phyloP scores from a whole-genome alignment of 352 stramenopile genomes.

The Phytophthora palmivora region DNA sequence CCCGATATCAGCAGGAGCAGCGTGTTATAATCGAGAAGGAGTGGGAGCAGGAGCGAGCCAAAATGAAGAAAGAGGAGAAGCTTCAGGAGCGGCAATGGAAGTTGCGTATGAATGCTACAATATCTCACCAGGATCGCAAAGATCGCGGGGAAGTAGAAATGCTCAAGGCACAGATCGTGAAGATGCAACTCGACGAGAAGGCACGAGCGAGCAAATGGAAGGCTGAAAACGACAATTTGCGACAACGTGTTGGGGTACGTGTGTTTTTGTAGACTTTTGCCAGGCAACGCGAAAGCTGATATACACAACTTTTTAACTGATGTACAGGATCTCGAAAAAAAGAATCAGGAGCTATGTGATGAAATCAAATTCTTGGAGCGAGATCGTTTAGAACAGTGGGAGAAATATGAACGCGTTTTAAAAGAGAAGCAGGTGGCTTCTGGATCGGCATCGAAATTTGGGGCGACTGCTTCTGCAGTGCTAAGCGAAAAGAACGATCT shows the following conservation, averaged over 20 bases:
- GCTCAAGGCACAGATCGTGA: constrained; percentile 86
- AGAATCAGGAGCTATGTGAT: constrained; percentile 73
- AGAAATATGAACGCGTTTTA: constrained; percentile 62
- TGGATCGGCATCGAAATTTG: constrained; percentile 3
- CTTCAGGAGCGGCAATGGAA: constrained; percentile 80
- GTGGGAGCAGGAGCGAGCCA: constrained; percentile 68
- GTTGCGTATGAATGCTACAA: constrained; percentile 61
- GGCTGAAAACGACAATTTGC: constrained; percentile 65
- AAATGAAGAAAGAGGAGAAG: constrained; percentile 80
- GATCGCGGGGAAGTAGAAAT: constrained; percentile 72
- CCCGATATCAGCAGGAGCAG: constrained; percentile 61
- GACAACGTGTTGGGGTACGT: constrained; percentile 69
- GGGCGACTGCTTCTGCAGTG: neutral
- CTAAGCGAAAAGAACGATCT: constrained; percentile 25
- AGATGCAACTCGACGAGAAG: constrained; percentile 80
- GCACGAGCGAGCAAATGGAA: constrained; percentile 67
- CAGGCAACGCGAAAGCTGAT: too few relatives aligned
- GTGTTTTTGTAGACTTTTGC: too few relatives aligned
- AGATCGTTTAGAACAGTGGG: constrained; percentile 79
- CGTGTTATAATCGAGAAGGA: constrained; percentile 64
- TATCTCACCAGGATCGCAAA: constrained; percentile 64
- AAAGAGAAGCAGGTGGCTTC: constrained; percentile 52
- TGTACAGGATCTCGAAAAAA: constrained; percentile 77
- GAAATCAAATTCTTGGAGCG: constrained; percentile 85
- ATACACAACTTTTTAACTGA: constrained; percentile 4